These are phyloP conservation scores for Penicillium fimorum DNA, from an alignment of 495 filamentous ascomycete species.

Conservation along the genomic window DNA sequence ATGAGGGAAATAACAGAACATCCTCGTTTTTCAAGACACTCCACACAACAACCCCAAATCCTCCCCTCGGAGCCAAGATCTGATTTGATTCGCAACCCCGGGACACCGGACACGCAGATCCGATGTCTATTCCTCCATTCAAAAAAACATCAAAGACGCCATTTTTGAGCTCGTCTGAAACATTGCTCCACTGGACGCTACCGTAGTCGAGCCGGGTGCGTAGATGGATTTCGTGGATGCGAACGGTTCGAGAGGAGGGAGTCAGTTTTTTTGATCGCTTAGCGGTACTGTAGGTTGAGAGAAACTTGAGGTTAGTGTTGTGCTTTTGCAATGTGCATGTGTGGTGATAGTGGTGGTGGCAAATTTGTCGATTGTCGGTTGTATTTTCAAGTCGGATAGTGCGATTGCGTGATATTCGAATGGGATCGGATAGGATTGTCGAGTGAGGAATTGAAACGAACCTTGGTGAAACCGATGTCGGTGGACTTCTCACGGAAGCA, in stretches of 20 bases:
- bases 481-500: slow-evolving; percentile 97
- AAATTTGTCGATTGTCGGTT: background rate
- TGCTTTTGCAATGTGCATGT: background rate
- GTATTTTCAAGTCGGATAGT: background rate
- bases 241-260: slow-evolving; percentile 35
- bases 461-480: slow-evolving; percentile 99
- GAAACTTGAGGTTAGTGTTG: slow-evolving; percentile 14
- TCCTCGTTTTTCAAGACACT: slow-evolving; percentile 31
- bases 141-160: slow-evolving; percentile 15
- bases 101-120: slow-evolving; percentile 20
- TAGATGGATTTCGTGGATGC: slow-evolving; percentile 35
- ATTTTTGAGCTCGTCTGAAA: slow-evolving; percentile 17
- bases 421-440: slow-evolving; percentile 1
- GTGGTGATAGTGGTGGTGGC: background rate
- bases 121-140: slow-evolving; percentile 10
- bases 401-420: background rate
- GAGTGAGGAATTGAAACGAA: slow-evolving; percentile 31
- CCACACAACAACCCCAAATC: slow-evolving; percentile 30
- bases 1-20: slow-evolving; percentile 30
- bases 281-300: slow-evolving; percentile 48
- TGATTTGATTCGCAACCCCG: slow-evolving; percentile 20
- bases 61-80: slow-evolving; percentile 20
- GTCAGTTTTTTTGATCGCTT: slow-evolving; percentile 38
- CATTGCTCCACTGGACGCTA: slow-evolving; percentile 24
- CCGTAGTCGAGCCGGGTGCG: slow-evolving; percentile 23